These are phyloP conservation scores for Sugiyamaella floridensis DNA, from an alignment of 805 yeast species.

Conservation along the genomic window DNA sequence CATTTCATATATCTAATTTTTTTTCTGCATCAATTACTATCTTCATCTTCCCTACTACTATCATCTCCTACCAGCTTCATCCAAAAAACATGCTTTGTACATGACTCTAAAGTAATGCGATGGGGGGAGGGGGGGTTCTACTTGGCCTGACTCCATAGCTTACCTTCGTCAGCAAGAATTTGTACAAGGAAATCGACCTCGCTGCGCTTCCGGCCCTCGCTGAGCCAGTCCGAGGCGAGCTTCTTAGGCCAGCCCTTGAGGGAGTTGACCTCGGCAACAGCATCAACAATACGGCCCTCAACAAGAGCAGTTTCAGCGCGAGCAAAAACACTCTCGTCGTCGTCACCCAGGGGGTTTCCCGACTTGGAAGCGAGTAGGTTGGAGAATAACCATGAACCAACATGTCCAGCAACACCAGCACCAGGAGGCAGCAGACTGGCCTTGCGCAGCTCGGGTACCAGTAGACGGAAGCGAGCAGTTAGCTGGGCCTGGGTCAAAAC, in stretches of 20 bases:
- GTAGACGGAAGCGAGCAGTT: conserved; percentile 67
- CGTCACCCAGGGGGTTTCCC: conserved; percentile 75
- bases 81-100: neutral
- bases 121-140: neutral
- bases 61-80: neutral
- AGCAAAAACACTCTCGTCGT: conserved; percentile 82
- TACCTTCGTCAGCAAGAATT: conserved; percentile 34
- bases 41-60: neutral
- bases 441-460: conserved; percentile 80
- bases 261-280: conserved; percentile 85
- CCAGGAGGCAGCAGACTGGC: conserved; percentile 89
- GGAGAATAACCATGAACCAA: conserved; percentile 72
- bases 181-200: conserved; percentile 78
- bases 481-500: conserved; percentile 74
- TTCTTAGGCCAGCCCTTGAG: conserved; percentile 90
- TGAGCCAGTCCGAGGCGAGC: conserved; percentile 86
- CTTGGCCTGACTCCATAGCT: conserved; percentile 8
- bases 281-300: conserved; percentile 72
- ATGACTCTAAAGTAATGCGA: neutral
- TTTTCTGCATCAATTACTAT: too few relatives aligned
- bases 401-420: conserved; percentile 90
- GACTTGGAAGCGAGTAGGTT: conserved; percentile 66
- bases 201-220: conserved; percentile 79
- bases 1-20: neutral
- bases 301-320: conserved; percentile 70